phyloP scores from a whole-genome alignment of 179 eudicot species.

The Silene coronaria region DNA sequence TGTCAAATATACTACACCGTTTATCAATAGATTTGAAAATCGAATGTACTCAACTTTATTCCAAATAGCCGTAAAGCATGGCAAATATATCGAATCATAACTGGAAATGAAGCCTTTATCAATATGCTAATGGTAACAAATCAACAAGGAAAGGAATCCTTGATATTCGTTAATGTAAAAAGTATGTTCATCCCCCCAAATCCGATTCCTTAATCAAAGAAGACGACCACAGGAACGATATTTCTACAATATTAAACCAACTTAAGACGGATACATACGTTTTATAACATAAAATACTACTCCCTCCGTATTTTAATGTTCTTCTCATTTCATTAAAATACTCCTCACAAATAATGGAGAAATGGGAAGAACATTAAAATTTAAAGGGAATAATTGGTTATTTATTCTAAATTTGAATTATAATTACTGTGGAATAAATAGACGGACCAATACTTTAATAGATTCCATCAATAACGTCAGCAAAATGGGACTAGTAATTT shows the following conservation, averaged over 20 bases:
- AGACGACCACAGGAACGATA: background rate
- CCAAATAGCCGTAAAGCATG: too few relatives aligned
- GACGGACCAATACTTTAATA: background rate
- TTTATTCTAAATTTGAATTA: background rate
- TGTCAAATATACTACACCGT: too few relatives aligned
- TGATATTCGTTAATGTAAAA: background rate
- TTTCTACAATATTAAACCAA: too few relatives aligned
- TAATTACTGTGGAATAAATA: background rate
- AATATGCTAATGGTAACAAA: background rate
- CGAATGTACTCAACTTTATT: background rate
- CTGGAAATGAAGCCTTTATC: background rate
- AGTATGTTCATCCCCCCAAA: slow-evolving; percentile 1
- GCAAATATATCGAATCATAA: background rate
- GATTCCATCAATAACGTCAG: slow-evolving; percentile 12
- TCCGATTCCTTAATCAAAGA: slow-evolving; percentile 5
- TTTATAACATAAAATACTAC: too few relatives aligned
- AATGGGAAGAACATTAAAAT: too few relatives aligned
- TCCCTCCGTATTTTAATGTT: too few relatives aligned
- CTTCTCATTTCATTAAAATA: too few relatives aligned
- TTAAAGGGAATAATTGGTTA: too few relatives aligned
- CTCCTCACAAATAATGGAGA: too few relatives aligned
- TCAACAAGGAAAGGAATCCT: background rate
- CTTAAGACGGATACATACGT: too few relatives aligned
- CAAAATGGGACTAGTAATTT: background rate
- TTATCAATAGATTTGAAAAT: background rate